Evolutionary conservation across 257 asterid species (phyloP).

Genomic region (Verbascum thapsus): DNA sequence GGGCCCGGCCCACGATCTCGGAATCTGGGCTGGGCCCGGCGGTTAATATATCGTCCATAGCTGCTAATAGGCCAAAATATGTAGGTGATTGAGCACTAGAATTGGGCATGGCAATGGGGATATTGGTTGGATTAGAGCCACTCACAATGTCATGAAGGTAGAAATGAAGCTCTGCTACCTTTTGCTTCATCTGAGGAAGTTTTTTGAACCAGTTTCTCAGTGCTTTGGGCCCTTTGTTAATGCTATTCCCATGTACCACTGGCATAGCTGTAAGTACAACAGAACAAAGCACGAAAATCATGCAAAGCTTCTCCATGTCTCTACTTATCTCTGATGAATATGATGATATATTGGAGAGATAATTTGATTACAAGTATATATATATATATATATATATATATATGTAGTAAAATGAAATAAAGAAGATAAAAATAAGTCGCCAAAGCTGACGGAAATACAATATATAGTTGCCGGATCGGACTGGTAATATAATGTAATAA

Average conservation of each 20-base stretch:
- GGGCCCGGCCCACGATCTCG: conserved; percentile 37
- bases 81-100: conserved; percentile 24
- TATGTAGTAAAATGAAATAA: too few relatives aligned
- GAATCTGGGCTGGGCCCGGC: conserved; percentile 29
- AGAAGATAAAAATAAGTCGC: too few relatives aligned
- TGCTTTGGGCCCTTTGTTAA: conserved; percentile 24
- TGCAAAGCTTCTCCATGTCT: conserved; percentile 23
- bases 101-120: conserved; percentile 28
- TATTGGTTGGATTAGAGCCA: conserved; percentile 26
- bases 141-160: conserved; percentile 37
- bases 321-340: not conserved
- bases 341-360: too few relatives aligned
- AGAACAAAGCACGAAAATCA: conserved; percentile 10
- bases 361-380: not conserved
- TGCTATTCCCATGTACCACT: not conserved
- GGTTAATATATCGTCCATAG: conserved; percentile 33
- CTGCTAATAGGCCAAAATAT: conserved; percentile 16
- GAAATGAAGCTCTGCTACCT: conserved; percentile 42
- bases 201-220: conserved; percentile 36
- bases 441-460: too few relatives aligned
- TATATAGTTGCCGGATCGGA: too few relatives aligned
- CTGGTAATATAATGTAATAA: too few relatives aligned
- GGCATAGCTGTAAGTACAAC: conserved; percentile 4
- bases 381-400: not conserved
- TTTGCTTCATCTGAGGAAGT: conserved; percentile 36